A percentile compares a stretch with the other conserved stretches of the same genome.
phyloP scores from a whole-genome alignment of 2,329 filamentous ascomycete species.

The Epicoccum sorghinum region DNA sequence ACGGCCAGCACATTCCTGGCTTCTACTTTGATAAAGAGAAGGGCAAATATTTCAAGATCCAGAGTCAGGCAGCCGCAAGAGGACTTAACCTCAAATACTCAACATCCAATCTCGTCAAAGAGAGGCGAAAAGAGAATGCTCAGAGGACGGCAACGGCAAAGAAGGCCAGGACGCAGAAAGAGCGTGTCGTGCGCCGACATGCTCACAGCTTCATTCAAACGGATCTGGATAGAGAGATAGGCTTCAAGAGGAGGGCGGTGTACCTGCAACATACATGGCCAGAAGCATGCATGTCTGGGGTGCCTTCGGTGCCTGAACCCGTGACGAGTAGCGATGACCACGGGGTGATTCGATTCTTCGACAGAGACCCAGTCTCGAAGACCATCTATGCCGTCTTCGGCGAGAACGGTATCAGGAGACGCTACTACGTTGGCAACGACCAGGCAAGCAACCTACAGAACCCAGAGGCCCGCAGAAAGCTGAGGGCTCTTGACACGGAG shows the following conservation, averaged over 20 bases:
- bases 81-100: slow-evolving; percentile 49
- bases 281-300: slow-evolving; percentile 30
- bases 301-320: slow-evolving; percentile 10
- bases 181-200: slow-evolving; percentile 33
- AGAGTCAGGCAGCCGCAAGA: slow-evolving; percentile 42
- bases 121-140: slow-evolving; percentile 33
- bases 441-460: neutral
- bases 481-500: slow-evolving; percentile 3
- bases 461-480: neutral
- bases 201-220: slow-evolving; percentile 23
- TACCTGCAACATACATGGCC: slow-evolving; percentile 34
- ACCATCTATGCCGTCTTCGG: slow-evolving; percentile 34
- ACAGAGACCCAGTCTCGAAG: slow-evolving; percentile 31
- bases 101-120: slow-evolving; percentile 48
- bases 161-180: slow-evolving; percentile 22
- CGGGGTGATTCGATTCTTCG: slow-evolving; percentile 32
- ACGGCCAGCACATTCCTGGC: slow-evolving; percentile 53
- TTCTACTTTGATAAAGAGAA: slow-evolving; percentile 57
- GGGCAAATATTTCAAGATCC: slow-evolving; percentile 58
- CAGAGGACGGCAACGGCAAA: slow-evolving; percentile 17
- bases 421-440: slow-evolving; percentile 7
- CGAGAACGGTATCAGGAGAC: slow-evolving; percentile 30
- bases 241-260: slow-evolving; percentile 21
- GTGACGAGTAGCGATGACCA: slow-evolving; percentile 16
- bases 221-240: slow-evolving; percentile 38